Evolutionary conservation across 2,329 filamentous ascomycete species (phyloP).

Genomic region (Scorias spongiosa): DNA sequence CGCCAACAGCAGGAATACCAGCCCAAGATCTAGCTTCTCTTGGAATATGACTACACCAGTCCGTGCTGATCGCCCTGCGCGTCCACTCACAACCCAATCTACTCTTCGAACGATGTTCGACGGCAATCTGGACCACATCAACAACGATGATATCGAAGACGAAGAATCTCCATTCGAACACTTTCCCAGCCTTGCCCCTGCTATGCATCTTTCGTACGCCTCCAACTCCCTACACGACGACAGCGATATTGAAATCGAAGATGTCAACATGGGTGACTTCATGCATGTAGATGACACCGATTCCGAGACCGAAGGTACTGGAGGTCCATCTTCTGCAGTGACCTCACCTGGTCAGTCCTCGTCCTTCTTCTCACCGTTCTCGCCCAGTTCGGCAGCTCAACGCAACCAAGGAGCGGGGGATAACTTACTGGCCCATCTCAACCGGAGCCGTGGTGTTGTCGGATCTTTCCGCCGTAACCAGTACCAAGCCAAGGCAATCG

Average conservation of each 20-base stretch:
- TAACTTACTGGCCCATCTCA: constrained; percentile 50
- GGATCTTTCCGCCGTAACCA: constrained; percentile 58
- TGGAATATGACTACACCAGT: constrained; percentile 9
- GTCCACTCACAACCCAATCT: constrained; percentile 19
- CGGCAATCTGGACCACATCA: constrained; percentile 48
- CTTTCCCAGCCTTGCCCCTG: constrained; percentile 14
- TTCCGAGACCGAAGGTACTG: constrained; percentile 21
- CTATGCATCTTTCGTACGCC: constrained; percentile 32
- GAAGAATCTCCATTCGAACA: constrained; percentile 25
- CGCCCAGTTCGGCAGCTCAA: constrained; percentile 1
- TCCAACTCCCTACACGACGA: constrained; percentile 30
- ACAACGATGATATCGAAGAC: constrained; percentile 47
- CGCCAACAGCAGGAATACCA: constrained; percentile 15
- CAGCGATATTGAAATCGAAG: constrained; percentile 7
- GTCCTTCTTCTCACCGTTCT: constrained; percentile 5
- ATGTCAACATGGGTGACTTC: constrained; percentile 15
- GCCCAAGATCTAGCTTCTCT: constrained; percentile 13
- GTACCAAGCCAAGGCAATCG: constrained; percentile 33
- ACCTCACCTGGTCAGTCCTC: constrained; percentile 26
- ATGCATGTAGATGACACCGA: constrained; percentile 13
- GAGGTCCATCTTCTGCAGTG: constrained; percentile 31
- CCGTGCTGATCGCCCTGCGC: constrained; percentile 7
- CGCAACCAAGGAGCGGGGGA: constrained; percentile 2
- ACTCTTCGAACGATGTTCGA: constrained; percentile 20
- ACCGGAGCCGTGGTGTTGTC: constrained; percentile 46